Conservation (phyloP, 163 green algal species). For the Trebouxia gelatinosa region DNA sequence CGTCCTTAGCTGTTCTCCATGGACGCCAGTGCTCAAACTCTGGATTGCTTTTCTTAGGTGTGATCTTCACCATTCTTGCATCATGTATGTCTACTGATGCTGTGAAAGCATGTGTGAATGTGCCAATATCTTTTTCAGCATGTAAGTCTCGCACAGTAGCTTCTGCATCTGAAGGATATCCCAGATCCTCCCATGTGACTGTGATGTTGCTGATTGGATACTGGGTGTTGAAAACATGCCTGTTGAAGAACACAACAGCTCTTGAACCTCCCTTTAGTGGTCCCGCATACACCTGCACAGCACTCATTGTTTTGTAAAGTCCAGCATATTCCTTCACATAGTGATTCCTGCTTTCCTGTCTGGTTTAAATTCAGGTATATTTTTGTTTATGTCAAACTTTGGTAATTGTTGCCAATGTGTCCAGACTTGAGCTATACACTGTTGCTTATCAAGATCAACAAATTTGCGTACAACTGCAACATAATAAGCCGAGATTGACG, state of each 20-base stretch:
- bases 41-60: background rate
- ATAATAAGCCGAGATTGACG: too few species aligned
- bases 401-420: too few species aligned
- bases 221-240: slow-evolving; percentile 40
- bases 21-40: slow-evolving; percentile 22
- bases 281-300: slow-evolving; percentile 55
- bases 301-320: too few species aligned
- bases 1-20: too few species aligned
- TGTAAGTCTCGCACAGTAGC: slow-evolving; percentile 36
- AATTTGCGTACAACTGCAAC: too few species aligned
- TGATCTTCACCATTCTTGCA: slow-evolving; percentile 18
- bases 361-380: too few species aligned
- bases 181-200: slow-evolving; percentile 45
- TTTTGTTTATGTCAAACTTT: too few species aligned
- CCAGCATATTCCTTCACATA: too few species aligned
- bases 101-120: slow-evolving; percentile 28
- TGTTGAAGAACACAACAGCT: slow-evolving; percentile 63
- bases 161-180: slow-evolving; percentile 26
- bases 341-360: too few species aligned
- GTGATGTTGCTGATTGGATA: slow-evolving; percentile 47
- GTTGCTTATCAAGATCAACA: too few species aligned
- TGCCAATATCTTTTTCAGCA: slow-evolving; percentile 33
- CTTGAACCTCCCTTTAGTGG: slow-evolving; percentile 47
- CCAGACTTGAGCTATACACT: too few species aligned
- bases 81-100: slow-evolving; percentile 25